Percentiles rank a stretch among this genome's conserved stretches.
These are phyloP conservation scores for Hanseniaspora pseudoguilliermondii DNA, from an alignment of 805 yeast genomes.

Conservation along the genomic window DNA sequence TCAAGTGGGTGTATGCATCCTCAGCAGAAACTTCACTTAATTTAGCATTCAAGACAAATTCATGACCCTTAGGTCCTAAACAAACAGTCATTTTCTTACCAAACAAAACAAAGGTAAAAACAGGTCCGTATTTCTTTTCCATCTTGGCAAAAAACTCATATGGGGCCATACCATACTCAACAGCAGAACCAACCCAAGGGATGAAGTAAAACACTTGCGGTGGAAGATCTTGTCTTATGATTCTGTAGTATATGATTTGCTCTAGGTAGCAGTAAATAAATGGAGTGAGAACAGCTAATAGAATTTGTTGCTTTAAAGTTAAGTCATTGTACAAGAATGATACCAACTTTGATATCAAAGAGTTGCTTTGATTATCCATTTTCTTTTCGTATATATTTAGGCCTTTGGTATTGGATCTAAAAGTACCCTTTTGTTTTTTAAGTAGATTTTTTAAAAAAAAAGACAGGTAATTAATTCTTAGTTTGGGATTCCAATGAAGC, in stretches of 20 bases:
- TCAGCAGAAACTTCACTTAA: conserved; percentile 86
- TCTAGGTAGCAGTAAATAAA: conserved; percentile 51
- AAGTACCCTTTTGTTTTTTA: too few relatives aligned
- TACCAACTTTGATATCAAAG: conserved; percentile 1
- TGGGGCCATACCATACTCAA: conserved; percentile 83
- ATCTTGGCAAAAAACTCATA: conserved; percentile 74
- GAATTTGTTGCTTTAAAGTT: conserved; percentile 23
- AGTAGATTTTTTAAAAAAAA: too few relatives aligned
- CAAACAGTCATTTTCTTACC: conserved; percentile 93
- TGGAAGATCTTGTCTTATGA: conserved; percentile 60
- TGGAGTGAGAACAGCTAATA: conserved; percentile 33
- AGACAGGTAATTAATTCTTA: too few relatives aligned
- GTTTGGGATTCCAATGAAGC: too few relatives aligned
- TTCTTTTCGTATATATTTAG: too few relatives aligned
- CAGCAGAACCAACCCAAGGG: conserved; percentile 93
- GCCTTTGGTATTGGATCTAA: too few relatives aligned
- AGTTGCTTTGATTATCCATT: neutral
- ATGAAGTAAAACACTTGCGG: conserved; percentile 86
- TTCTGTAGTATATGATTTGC: conserved; percentile 50
- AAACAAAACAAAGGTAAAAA: conserved; percentile 75
- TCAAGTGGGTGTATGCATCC: conserved; percentile 86
- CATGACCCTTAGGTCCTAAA: conserved; percentile 95
- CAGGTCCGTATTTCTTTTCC: conserved; percentile 79
- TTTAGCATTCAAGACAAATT: conserved; percentile 84
- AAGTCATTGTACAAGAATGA: conserved; percentile 1